Base-by-base conservation (phyloP, 2,329 filamentous ascomycete genomes). In the Aureobasidium sp. region DNA sequence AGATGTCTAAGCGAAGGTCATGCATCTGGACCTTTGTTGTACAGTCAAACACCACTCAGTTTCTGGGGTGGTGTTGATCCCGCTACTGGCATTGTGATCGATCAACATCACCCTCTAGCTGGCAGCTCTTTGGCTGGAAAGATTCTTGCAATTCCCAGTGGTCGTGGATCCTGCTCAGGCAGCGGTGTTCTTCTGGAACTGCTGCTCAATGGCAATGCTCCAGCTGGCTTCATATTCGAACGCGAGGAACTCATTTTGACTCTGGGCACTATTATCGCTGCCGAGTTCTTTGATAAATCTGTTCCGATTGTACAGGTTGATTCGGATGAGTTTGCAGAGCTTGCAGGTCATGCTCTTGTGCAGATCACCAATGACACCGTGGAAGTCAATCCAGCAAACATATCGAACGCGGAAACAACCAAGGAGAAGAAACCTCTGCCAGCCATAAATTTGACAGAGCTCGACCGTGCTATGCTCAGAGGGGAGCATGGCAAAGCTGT, bases 81-180 rank as follows among this genome's bases (percentile, higher is more conserved):
- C 1, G 60, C 69, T 3, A 78, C 73, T 0, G 77, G 79, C 39
- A 64, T 72, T 13, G 69, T 81, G 0, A 74, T 79, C 50, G 79
- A 81, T 60, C 71, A 69, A 1, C 76, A 78, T 43, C 78, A 81
- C 59, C 74, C 75, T 0, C 66, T 81, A 1, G 66, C 65, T 7
- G 76, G 77, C 0, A 37, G 68, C 6, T 65, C 53, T 17, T 62
- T 81, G 0, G 65, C 70, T 3, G 69, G 67, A 12, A 67, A 67
- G 0, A 67, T 80, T 1, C 69, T 81, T 0, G 79, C 75, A 1
- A 77, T 81, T 15, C 78, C 79, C 0, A 68, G 73, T 20, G 74
- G 78, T n/a, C 74, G 78, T 24, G 78, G 79, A 1, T 81, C 79
- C 7, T 81, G 78, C 46, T 73, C 76, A 0, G 79, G 78, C 0